Base-by-base conservation (phyloP, 768 basidiomycete species). In the Auriscalpium microsporum region DNA sequence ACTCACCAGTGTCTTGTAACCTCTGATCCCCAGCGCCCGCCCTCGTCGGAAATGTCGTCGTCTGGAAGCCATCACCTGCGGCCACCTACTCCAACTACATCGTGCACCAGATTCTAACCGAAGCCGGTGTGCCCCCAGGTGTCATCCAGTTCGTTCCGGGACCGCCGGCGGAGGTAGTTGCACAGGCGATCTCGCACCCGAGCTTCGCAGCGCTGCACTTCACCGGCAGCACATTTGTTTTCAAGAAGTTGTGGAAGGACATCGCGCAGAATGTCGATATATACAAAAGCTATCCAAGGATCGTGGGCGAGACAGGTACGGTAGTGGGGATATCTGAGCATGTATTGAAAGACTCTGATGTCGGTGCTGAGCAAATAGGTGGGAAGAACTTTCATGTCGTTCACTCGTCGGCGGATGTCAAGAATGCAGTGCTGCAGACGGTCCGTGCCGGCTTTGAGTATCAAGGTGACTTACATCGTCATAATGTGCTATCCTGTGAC, bases 351-450 rank as follows among this genome's bases (percentile, higher is more conserved):
- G 17, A 52, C 16, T 50, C 9, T 38, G 16, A 19, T n/a, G 11
- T 23, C 4, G 38, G 13, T 37, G 40, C 17, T 40, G 2, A 14
- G 44, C 23, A 42, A 4, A n/a, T 21, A 70, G 75, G 92, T 33
- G 95, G 96, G 55, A 99, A 98, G 80, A 99, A 99, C 78, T 98
- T 94, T 78, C 96, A 98, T 72, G 61, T 99, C 47, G 75, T 98
- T 49, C 96, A 98, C 71, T 75, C 79, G 53, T 86, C 84, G 13
- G 95, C 94, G 38, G 90, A 96, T 63, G 72, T 96, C 52, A 76
- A 75, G 67, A 94, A 94, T 61, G 91, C 94, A n/a, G 96, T 90
- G 50, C 61, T 89, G 48, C 95, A 98, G 73, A 81, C 77, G 51
- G 79, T 98, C 58, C 79, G 96, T 54, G 89, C 79, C 16, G 94